Percentiles rank a stretch among this genome's conserved stretches.
Evolutionary conservation across 805 yeast genomes (phyloP).

Genomic region (Ogataea angusta): DNA sequence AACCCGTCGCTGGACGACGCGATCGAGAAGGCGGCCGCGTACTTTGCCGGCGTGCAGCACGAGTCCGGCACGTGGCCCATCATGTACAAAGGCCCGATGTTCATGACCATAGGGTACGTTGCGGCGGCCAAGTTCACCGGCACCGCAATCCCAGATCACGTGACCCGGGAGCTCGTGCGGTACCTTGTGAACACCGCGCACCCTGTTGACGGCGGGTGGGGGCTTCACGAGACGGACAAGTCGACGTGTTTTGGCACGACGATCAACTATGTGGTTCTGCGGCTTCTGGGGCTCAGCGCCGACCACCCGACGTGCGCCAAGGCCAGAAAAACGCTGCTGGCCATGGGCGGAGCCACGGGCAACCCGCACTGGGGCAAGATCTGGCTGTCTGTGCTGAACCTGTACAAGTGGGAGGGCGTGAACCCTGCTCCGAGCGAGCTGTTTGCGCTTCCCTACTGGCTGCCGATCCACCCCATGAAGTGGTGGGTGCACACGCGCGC

Average conservation of each 20-base stretch:
- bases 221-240: slow-evolving; percentile 87
- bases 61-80: slow-evolving; percentile 83
- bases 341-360: slow-evolving; percentile 85
- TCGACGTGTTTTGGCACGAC: slow-evolving; percentile 94
- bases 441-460: slow-evolving; percentile 77
- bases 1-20: slow-evolving; percentile 42
- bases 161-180: slow-evolving; percentile 68
- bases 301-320: slow-evolving; percentile 74
- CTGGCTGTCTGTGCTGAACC: slow-evolving; percentile 76
- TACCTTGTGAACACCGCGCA: slow-evolving; percentile 90
- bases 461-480: slow-evolving; percentile 88
- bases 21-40: slow-evolving; percentile 70
- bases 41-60: slow-evolving; percentile 69
- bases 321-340: slow-evolving; percentile 67
- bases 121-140: slow-evolving; percentile 69
- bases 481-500: slow-evolving; percentile 99
- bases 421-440: slow-evolving; percentile 98
- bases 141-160: slow-evolving; percentile 63
- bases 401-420: slow-evolving; percentile 94
- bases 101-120: slow-evolving; percentile 87
- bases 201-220: slow-evolving; percentile 99
- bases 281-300: slow-evolving; percentile 72
- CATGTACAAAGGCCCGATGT: slow-evolving; percentile 98
- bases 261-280: slow-evolving; percentile 75
- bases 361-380: slow-evolving; percentile 98